Evolutionary conservation across 495 filamentous ascomycete species (phyloP).

Genomic region (Melanomma pulvis-pyrius): DNA sequence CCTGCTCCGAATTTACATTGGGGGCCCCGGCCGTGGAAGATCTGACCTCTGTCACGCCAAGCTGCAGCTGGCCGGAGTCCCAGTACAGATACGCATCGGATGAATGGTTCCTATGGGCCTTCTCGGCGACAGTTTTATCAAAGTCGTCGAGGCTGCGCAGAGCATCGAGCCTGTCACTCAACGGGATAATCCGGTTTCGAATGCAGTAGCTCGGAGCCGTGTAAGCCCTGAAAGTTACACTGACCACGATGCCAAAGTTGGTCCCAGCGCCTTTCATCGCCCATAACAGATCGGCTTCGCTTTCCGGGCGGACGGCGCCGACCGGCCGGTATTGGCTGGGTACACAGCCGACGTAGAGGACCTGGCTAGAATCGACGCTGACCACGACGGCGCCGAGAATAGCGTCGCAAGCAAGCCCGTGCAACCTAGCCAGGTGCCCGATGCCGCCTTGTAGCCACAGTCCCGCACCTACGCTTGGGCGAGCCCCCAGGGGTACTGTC

Average conservation of each 20-base stretch:
- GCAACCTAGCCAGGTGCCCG: conserved; percentile 58
- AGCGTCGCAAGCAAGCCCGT: conserved; percentile 64
- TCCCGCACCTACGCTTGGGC: conserved; percentile 65
- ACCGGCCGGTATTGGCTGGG: conserved; percentile 53
- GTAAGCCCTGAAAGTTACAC: conserved; percentile 59
- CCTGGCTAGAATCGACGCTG: conserved; percentile 55
- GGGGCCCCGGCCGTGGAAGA: conserved; percentile 39
- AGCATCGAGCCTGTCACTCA: conserved; percentile 49
- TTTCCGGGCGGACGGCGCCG: conserved; percentile 52
- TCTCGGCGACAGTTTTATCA: conserved; percentile 49
- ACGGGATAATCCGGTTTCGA: conserved; percentile 57
- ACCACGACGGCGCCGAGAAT: conserved; percentile 64
- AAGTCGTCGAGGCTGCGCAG: conserved; percentile 49
- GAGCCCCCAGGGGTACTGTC: conserved; percentile 61
- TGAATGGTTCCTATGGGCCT: conserved; percentile 53
- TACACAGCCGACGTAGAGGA: conserved; percentile 57
- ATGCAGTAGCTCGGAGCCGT: conserved; percentile 49
- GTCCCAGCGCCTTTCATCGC: conserved; percentile 64
- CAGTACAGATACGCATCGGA: conserved; percentile 63
- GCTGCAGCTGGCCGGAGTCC: conserved; percentile 52
- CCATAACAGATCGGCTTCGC: conserved; percentile 62
- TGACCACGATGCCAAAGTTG: conserved; percentile 66
- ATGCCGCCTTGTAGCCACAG: conserved; percentile 69
- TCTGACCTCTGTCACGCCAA: conserved; percentile 61
- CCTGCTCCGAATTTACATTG: conserved; percentile 33